These are phyloP conservation scores for Plectosphaerella cucumerina DNA, from an alignment of 2,329 filamentous ascomycete genomes.

Conservation along the genomic window DNA sequence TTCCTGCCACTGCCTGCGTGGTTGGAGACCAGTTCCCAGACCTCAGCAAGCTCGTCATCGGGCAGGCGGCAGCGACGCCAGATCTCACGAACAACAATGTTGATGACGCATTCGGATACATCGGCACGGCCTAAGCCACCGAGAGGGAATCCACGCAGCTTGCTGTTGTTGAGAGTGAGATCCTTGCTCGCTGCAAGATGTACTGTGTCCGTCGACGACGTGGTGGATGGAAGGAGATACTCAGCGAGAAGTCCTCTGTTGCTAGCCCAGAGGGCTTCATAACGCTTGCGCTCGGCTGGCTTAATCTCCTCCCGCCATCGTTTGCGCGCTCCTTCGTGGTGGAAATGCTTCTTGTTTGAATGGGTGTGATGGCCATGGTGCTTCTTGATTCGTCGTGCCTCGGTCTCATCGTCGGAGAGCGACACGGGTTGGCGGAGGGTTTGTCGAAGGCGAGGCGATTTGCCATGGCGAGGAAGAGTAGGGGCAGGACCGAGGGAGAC, in stretches of 20 bases:
- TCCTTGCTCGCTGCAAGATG: background rate
- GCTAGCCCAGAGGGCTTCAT: slow-evolving; percentile 81
- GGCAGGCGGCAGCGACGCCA: slow-evolving; percentile 69
- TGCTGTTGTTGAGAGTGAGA: background rate
- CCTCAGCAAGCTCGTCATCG: slow-evolving; percentile 63
- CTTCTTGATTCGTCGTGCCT: slow-evolving; percentile 47
- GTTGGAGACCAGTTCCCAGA: slow-evolving; percentile 65
- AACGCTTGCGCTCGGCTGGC: slow-evolving; percentile 68
- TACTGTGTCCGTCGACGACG: background rate
- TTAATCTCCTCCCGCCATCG: slow-evolving; percentile 76
- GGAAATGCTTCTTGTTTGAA: slow-evolving; percentile 63
- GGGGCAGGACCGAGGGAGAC: slow-evolving; percentile 28
- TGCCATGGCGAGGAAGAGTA: slow-evolving; percentile 36
- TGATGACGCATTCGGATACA: slow-evolving; percentile 52
- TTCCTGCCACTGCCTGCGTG: slow-evolving; percentile 45
- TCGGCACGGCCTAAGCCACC: slow-evolving; percentile 11
- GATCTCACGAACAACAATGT: slow-evolving; percentile 69
- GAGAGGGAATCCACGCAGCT: background rate
- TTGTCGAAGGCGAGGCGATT: slow-evolving; percentile 54
- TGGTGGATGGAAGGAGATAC: background rate
- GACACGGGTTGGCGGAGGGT: slow-evolving; percentile 58
- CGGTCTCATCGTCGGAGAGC: slow-evolving; percentile 48
- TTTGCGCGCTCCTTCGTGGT: slow-evolving; percentile 71
- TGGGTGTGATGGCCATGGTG: slow-evolving; percentile 29
- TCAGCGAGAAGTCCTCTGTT: slow-evolving; percentile 60